A percentile compares a stretch with the other conserved stretches of the same genome.
These are phyloP conservation scores for Thermothielavioides terrestris DNA, from an alignment of 495 filamentous ascomycete species.

Conservation along the genomic window DNA sequence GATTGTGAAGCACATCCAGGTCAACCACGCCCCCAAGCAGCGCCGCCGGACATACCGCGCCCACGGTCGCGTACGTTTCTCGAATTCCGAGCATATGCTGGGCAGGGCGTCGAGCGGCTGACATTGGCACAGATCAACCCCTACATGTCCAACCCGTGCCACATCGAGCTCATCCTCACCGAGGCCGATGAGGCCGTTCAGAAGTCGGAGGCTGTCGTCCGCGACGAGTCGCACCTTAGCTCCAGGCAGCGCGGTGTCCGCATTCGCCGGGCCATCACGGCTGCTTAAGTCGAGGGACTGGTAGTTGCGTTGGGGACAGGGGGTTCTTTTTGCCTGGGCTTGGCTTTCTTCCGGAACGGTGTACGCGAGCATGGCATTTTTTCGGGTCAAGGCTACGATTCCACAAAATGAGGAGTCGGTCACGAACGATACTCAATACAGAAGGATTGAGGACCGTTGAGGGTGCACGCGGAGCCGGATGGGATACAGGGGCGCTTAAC, in stretches of 20 bases:
- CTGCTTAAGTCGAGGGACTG: slow-evolving; percentile 49
- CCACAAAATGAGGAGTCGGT: slow-evolving; percentile 30
- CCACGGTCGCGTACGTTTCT: slow-evolving; percentile 88
- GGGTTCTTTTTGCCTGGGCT: slow-evolving; percentile 29
- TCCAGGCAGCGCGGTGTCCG: slow-evolving; percentile 81
- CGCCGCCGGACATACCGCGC: slow-evolving; percentile 97
- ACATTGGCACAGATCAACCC: slow-evolving; percentile 74
- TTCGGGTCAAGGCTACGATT: slow-evolving; percentile 34
- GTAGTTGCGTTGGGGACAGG: slow-evolving; percentile 15
- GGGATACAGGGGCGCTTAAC: slow-evolving; percentile 17
- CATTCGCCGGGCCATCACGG: slow-evolving; percentile 68
- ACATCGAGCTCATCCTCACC: slow-evolving; percentile 98
- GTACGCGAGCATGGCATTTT: slow-evolving; percentile 36
- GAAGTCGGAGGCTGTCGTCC: slow-evolving; percentile 61
- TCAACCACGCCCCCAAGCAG: slow-evolving; percentile 99
- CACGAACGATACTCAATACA: slow-evolving; percentile 34
- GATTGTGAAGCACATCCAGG: slow-evolving; percentile 98
- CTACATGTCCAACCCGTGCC: slow-evolving; percentile 99
- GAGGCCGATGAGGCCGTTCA: slow-evolving; percentile 87
- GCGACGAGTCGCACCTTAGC: slow-evolving; percentile 56
- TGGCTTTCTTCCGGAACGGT: slow-evolving; percentile 34
- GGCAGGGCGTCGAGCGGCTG: slow-evolving; percentile 15
- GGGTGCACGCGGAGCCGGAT: slow-evolving; percentile 11
- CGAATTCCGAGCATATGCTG: not conserved
- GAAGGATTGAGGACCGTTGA: slow-evolving; percentile 25